Percentiles rank a stretch among this genome's conserved stretches.
phyloP scores from a whole-genome alignment of 176 grass and related monocot species.

The Lolium rigidum region DNA sequence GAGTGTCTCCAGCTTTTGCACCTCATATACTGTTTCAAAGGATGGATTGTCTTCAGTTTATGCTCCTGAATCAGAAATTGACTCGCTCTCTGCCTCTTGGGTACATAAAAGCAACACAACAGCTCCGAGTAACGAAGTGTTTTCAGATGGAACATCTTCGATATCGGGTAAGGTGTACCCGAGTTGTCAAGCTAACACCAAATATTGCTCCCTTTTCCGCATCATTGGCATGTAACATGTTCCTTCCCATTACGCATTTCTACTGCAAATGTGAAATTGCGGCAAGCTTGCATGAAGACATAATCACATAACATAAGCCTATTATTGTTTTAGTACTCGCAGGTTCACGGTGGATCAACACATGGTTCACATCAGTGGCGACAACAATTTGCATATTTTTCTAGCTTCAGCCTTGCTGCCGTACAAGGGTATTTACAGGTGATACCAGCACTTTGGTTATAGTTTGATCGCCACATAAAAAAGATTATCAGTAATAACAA shows the following conservation, averaged over 20 bases:
- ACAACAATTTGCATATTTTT: no score
- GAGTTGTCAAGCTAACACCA: background rate
- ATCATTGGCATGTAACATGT: constrained; percentile 4
- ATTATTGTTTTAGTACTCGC: no score
- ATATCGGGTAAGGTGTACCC: constrained; percentile 32
- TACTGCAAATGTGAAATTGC: constrained; percentile 25
- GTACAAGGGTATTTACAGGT: no score
- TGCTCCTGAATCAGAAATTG: constrained; percentile 25
- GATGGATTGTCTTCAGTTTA: constrained; percentile 44
- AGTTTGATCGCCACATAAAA: no score
- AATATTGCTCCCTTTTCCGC: background rate
- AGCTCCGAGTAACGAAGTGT: constrained; percentile 4
- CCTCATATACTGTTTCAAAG: no score
- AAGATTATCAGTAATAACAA: no score
- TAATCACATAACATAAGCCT: no score
- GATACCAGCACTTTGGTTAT: no score
- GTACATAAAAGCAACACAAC: background rate
- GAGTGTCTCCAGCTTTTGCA: no score
- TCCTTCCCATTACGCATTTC: constrained; percentile 15
- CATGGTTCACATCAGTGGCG: no score
- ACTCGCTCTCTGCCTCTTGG: background rate
- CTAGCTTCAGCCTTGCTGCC: no score
- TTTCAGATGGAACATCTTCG: constrained; percentile 14
- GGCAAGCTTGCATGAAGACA: constrained; percentile 12
- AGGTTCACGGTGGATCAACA: no score